These are phyloP conservation scores for Sugiyamaella neomexicana DNA, from an alignment of 1,139 yeast species.

Conservation along the genomic window DNA sequence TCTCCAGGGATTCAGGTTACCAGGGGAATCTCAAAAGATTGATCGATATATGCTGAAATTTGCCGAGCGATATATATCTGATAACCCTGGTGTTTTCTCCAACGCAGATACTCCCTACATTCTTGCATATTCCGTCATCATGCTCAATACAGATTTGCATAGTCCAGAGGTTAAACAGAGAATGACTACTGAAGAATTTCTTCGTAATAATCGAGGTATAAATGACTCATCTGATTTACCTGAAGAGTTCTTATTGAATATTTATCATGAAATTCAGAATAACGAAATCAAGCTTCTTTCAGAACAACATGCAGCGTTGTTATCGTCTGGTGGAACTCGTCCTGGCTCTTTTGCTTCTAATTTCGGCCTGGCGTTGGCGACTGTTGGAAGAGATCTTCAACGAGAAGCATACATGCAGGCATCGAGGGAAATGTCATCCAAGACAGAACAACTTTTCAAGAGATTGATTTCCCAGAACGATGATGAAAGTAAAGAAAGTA, in stretches of 20 bases:
- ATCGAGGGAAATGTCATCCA: constrained; percentile 84
- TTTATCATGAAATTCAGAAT: constrained; percentile 72
- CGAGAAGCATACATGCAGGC: constrained; percentile 91
- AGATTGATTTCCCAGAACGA: constrained; percentile 51
- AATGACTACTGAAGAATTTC: constrained; percentile 86
- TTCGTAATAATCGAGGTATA: constrained; percentile 86
- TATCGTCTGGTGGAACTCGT: constrained; percentile 54
- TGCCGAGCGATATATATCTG: constrained; percentile 87
- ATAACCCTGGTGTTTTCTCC: constrained; percentile 81
- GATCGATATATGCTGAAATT: constrained; percentile 96
- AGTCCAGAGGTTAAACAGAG: constrained; percentile 75
- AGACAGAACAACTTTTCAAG: constrained; percentile 83
- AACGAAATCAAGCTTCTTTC: constrained; percentile 89
- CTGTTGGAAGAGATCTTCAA: constrained; percentile 68
- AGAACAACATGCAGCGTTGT: constrained; percentile 90
- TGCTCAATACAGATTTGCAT: constrained; percentile 93
- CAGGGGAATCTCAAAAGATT: constrained; percentile 98
- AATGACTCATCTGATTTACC: constrained; percentile 89
- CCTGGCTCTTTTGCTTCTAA: constrained; percentile 46
- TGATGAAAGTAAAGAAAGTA: constrained; percentile 31
- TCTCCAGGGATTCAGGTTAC: constrained; percentile 85
- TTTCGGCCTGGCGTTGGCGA: constrained; percentile 56
- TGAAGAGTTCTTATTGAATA: constrained; percentile 61
- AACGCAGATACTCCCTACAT: constrained; percentile 95
- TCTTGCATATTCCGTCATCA: constrained; percentile 85